Percentiles rank a stretch among this genome's conserved stretches.
Conservation (phyloP, 2,329 filamentous ascomycete genomes). For the Talaromyces piceae region DNA sequence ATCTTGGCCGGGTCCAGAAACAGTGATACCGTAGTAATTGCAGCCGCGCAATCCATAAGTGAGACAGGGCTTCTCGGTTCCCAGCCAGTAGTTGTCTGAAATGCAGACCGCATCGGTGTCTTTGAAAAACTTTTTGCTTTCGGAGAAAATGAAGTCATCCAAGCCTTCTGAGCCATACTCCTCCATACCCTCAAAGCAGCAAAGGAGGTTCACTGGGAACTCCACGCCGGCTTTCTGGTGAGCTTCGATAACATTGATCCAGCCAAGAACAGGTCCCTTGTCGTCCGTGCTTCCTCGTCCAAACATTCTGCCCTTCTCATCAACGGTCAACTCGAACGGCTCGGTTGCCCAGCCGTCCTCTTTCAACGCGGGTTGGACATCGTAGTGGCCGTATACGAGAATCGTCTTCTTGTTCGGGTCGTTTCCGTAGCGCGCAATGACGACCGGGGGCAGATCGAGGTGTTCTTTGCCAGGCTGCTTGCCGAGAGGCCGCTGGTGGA, state of each 20-base stretch:
- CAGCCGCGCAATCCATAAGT: conserved; percentile 95
- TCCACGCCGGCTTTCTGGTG: conserved; percentile 92
- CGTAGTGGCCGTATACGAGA: conserved; percentile 96
- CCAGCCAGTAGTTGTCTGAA: conserved; percentile 99
- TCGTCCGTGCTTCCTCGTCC: conserved; percentile 94
- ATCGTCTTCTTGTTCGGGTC: conserved; percentile 92
- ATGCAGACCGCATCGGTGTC: conserved; percentile 96
- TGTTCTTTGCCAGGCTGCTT: conserved; percentile 87
- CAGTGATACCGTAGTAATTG: conserved; percentile 93
- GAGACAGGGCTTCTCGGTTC: conserved; percentile 95
- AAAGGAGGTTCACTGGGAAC: conserved; percentile 93
- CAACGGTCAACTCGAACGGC: conserved; percentile 80
- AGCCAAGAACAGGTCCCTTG: conserved; percentile 94
- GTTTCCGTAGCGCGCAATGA: conserved; percentile 85
- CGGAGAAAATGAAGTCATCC: conserved; percentile 85
- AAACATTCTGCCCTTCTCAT: conserved; percentile 90
- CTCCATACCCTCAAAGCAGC: conserved; percentile 99
- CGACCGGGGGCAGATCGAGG: conserved; percentile 84
- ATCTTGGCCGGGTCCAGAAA: conserved; percentile 86
- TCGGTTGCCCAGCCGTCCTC: conserved; percentile 94
- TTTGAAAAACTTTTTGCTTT: conserved; percentile 91
- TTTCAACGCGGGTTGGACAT: conserved; percentile 90
- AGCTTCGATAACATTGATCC: conserved; percentile 96
- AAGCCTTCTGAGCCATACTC: conserved; percentile 96
- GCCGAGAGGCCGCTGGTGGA: conserved; percentile 79